A percentile compares a stretch with the other conserved stretches of the same genome.
phyloP scores from a whole-genome alignment of 768 basidiomycete genomes.

The Boletus edulis region DNA sequence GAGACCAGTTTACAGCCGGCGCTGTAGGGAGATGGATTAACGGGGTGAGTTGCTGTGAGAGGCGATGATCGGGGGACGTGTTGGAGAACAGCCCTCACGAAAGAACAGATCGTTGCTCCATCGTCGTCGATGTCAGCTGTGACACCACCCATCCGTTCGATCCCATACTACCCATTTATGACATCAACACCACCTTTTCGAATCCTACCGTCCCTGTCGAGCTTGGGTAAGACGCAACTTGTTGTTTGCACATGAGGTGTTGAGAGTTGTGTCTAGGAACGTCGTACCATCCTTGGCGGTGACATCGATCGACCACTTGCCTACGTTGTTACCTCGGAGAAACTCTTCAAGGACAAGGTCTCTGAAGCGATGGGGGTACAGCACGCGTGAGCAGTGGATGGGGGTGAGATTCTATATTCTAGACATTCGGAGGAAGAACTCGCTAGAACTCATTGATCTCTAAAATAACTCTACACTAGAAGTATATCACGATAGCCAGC shows the following conservation, averaged over 20 bases:
- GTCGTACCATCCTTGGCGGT: conserved; percentile 74
- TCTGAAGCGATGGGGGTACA: conserved; percentile 46
- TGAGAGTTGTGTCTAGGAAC: conserved; percentile 36
- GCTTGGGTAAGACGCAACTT: conserved; percentile 73
- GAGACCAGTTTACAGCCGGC: too few relatives aligned
- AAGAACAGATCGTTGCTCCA: conserved; percentile 66
- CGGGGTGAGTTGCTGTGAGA: too few relatives aligned
- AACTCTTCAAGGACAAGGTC: conserved; percentile 69
- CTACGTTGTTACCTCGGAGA: conserved; percentile 87
- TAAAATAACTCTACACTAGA: too few relatives aligned
- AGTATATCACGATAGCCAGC: too few relatives aligned
- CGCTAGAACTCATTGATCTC: too few relatives aligned
- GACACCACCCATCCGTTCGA: conserved; percentile 98
- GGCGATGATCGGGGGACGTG: too few relatives aligned
- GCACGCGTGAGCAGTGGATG: background rate
- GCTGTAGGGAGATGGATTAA: too few relatives aligned
- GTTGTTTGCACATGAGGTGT: background rate
- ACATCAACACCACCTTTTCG: conserved; percentile 89
- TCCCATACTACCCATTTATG: conserved; percentile 90
- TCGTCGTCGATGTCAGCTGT: conserved; percentile 97
- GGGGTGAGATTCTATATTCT: background rate
- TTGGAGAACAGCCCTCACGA: conserved; percentile 71
- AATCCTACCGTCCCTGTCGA: conserved; percentile 88
- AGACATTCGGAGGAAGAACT: background rate
- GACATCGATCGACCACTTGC: conserved; percentile 95